phyloP scores from a whole-genome alignment of 352 stramenopile genomes.

The Phytophthora boehmeriae region DNA sequence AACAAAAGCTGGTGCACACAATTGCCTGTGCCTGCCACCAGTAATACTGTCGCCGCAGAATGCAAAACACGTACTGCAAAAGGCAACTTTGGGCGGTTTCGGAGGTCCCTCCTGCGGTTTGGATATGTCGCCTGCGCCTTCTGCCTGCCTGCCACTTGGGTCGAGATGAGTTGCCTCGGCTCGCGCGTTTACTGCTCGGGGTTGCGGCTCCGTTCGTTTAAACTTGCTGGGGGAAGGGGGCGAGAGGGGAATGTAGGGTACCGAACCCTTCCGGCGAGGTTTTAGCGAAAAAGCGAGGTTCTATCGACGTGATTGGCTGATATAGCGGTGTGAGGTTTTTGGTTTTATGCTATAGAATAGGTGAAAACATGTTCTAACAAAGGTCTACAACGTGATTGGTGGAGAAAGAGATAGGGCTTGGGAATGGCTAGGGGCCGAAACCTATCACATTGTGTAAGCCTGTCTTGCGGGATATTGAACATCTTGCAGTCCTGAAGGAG shows the following conservation, averaged over 20 bases:
- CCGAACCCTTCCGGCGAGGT: neutral
- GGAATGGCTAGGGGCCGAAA: slow-evolving; percentile 48
- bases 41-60: neutral
- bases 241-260: neutral
- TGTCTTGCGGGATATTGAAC: neutral
- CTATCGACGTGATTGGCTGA: neutral
- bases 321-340: neutral
- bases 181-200: neutral
- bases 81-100: neutral
- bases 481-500: no score
- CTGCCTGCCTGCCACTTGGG: neutral
- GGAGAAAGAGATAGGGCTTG: slow-evolving; percentile 59
- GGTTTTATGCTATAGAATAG: neutral
- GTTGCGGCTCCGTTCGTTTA: slow-evolving; percentile 3
- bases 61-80: neutral
- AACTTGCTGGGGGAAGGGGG: neutral
- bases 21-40: no score
- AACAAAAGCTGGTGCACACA: neutral
- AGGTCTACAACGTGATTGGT: slow-evolving; percentile 51
- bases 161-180: neutral
- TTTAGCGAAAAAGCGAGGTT: neutral
- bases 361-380: slow-evolving; percentile 8
- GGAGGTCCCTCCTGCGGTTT: neutral
- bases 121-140: neutral
- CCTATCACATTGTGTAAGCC: neutral